These are phyloP conservation scores for Lachnellula subtilissima DNA, from an alignment of 2,329 filamentous ascomycete genomes.

Conservation along the genomic window DNA sequence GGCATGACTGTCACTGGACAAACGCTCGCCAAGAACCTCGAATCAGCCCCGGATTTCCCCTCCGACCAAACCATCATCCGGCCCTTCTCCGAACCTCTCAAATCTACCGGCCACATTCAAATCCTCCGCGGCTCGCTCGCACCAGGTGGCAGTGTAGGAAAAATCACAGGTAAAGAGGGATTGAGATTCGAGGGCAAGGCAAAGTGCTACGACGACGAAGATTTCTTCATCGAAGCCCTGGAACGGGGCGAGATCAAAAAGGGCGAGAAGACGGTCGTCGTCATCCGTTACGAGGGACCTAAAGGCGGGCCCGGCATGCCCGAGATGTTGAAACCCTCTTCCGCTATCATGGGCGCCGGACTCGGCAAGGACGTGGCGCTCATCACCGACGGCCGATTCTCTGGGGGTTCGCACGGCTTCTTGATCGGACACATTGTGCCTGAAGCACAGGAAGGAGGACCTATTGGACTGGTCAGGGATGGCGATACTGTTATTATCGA, in stretches of 20 bases:
- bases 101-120: constrained; percentile 66
- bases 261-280: constrained; percentile 71
- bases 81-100: constrained; percentile 64
- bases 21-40: constrained; percentile 53
- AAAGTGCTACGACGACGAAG: constrained; percentile 65
- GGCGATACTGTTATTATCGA: constrained; percentile 58
- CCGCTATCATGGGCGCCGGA: constrained; percentile 69
- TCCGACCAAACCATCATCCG: constrained; percentile 66
- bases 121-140: constrained; percentile 66
- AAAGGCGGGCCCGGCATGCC: constrained; percentile 71
- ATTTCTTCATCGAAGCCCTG: constrained; percentile 62
- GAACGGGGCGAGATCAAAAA: constrained; percentile 66
- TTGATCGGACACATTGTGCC: constrained; percentile 59
- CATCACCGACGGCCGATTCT: constrained; percentile 65
- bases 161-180: constrained; percentile 75
- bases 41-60: constrained; percentile 58
- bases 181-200: constrained; percentile 63
- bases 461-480: constrained; percentile 53
- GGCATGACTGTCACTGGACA: constrained; percentile 57
- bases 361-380: constrained; percentile 65
- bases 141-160: constrained; percentile 66
- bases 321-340: constrained; percentile 69
- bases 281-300: constrained; percentile 70
- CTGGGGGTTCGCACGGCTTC: constrained; percentile 56
- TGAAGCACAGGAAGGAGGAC: constrained; percentile 56